Evolutionary conservation across 345 rosid genomes (phyloP).

Genomic region (Gossypium bickii): DNA sequence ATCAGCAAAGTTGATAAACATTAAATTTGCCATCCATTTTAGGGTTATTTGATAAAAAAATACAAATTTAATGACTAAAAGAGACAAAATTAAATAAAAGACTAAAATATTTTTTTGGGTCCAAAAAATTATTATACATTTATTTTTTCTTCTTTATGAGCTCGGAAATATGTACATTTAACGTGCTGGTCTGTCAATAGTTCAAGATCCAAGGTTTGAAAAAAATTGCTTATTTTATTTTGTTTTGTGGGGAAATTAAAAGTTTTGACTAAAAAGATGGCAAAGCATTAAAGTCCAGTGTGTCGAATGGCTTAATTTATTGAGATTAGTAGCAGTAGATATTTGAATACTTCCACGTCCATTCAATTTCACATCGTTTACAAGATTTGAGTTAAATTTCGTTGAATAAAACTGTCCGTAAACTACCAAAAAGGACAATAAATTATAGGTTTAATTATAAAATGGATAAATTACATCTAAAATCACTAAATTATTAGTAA

Average conservation of each 20-base stretch:
- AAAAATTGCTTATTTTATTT: background rate
- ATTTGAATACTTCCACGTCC: background rate
- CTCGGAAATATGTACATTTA: background rate
- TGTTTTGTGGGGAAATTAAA: background rate
- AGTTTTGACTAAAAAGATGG: background rate
- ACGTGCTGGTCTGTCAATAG: background rate
- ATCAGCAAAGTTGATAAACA: too few relatives aligned
- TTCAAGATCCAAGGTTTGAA: constrained; percentile 3
- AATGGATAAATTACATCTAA: too few relatives aligned
- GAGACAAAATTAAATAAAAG: too few relatives aligned
- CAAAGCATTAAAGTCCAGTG: background rate
- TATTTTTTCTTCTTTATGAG: background rate
- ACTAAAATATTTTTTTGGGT: too few relatives aligned
- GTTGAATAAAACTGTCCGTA: background rate
- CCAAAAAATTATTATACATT: too few relatives aligned
- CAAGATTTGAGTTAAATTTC: background rate
- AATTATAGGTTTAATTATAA: background rate
- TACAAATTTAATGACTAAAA: too few relatives aligned
- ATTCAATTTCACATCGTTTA: background rate
- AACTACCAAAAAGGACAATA: background rate
- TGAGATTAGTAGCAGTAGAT: background rate
- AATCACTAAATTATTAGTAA: too few relatives aligned
- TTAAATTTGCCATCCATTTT: too few relatives aligned
- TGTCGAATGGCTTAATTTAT: background rate
- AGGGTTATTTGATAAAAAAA: too few relatives aligned